Evolutionary conservation across 345 rosid genomes (phyloP).

Genomic region (Bretschneidera sinensis): DNA sequence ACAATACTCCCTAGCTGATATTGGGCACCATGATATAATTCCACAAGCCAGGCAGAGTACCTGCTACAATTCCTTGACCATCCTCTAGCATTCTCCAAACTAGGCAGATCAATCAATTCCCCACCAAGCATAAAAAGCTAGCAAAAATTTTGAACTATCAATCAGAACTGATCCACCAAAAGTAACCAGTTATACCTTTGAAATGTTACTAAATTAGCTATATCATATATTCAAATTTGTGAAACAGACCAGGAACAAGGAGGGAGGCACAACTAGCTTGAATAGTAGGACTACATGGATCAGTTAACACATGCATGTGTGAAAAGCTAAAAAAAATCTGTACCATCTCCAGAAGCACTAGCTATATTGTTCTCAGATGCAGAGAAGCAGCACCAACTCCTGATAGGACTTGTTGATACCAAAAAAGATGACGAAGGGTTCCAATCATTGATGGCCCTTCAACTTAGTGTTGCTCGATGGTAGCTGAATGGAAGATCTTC

Average conservation of each 20-base stretch:
- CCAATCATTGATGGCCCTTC: too few species aligned
- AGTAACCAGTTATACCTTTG: not conserved
- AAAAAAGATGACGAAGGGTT: too few species aligned
- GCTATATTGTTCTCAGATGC: constrained; percentile 74
- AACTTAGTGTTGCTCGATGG: too few species aligned
- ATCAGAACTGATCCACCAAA: not conserved
- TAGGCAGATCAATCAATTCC: not conserved
- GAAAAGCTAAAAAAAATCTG: constrained; percentile 15
- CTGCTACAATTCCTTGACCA: constrained; percentile 64
- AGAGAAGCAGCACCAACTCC: constrained; percentile 66
- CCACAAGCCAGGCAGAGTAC: constrained; percentile 19
- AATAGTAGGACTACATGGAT: too few species aligned
- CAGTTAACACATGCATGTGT: not conserved
- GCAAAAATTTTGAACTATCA: not conserved
- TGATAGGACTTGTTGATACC: constrained; percentile 48
- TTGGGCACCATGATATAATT: not conserved
- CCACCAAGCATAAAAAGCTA: not conserved
- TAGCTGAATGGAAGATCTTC: too few species aligned
- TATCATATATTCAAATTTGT: not conserved
- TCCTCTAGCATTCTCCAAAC: not conserved
- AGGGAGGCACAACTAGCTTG: too few species aligned
- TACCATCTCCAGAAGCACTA: constrained; percentile 73
- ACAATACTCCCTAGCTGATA: not conserved
- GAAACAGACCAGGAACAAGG: not conserved
- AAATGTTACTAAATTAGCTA: too few species aligned